phyloP scores from a whole-genome alignment of 2,329 filamentous ascomycete species.

The Fusarium gaditjirri region DNA sequence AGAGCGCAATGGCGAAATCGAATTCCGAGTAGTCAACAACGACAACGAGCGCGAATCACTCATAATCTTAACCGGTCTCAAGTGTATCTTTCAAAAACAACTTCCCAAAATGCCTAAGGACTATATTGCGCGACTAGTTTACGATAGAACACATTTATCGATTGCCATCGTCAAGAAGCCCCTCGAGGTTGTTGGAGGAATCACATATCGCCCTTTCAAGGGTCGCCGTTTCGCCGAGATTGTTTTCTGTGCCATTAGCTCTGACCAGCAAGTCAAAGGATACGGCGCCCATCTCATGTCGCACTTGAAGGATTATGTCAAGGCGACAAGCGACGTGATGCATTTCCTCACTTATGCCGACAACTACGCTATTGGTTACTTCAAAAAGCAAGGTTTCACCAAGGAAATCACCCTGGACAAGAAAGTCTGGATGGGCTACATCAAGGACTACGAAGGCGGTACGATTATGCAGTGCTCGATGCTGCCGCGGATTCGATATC shows the following conservation, averaged over 20 bases:
- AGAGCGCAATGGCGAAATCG: conserved; percentile 92
- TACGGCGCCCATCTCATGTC: conserved; percentile 99
- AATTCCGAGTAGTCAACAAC: conserved; percentile 98
- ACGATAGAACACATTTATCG: conserved; percentile 94
- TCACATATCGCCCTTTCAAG: conserved; percentile 95
- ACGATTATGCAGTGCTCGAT: conserved; percentile 99
- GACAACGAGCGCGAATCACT: conserved; percentile 87
- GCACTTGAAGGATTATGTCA: conserved; percentile 97
- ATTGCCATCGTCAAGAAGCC: conserved; percentile 98
- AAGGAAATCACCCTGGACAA: conserved; percentile 96
- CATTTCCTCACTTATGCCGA: conserved; percentile 99
- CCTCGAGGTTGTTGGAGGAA: conserved; percentile 93
- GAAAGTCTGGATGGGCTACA: conserved; percentile 98
- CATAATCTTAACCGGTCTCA: conserved; percentile 94
- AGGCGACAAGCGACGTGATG: conserved; percentile 96
- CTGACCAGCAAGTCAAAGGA: conserved; percentile 97
- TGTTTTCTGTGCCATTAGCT: conserved; percentile 97
- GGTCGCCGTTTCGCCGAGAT: conserved; percentile 95
- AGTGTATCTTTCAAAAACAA: conserved; percentile 98
- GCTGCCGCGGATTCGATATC: conserved; percentile 93
- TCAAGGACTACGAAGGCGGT: conserved; percentile 98
- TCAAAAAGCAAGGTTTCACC: conserved; percentile 98
- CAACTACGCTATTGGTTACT: conserved; percentile 98
- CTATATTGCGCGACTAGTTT: conserved; percentile 96
- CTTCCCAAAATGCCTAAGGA: conserved; percentile 99